Percentiles rank a stretch among this genome's conserved stretches.
phyloP scores from a whole-genome alignment of 345 rosid species.

The Dipteronia dyeriana region DNA sequence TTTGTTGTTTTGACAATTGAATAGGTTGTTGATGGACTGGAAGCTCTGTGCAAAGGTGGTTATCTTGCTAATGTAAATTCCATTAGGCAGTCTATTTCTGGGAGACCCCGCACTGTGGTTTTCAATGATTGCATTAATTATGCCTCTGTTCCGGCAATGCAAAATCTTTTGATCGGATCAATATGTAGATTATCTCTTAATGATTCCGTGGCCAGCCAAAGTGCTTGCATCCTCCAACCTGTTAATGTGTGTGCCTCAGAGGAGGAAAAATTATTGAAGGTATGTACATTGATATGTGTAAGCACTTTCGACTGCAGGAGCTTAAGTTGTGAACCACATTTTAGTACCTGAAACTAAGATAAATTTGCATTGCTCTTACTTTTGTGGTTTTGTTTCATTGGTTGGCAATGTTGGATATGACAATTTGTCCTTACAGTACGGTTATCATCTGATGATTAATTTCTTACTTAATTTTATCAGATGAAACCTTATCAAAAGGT shows the following conservation, averaged over 20 bases:
- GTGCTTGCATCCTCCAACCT: slow-evolving; percentile 52
- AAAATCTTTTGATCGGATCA: slow-evolving; percentile 44
- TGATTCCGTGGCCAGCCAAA: slow-evolving; percentile 50
- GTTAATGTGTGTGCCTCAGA: slow-evolving; percentile 43
- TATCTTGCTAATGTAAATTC: slow-evolving; percentile 48
- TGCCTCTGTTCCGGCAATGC: slow-evolving; percentile 34
- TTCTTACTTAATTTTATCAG: neutral
- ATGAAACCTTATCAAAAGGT: neutral
- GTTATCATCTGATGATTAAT: neutral
- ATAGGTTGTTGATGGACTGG: slow-evolving; percentile 77
- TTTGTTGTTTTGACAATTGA: slow-evolving; percentile 18
- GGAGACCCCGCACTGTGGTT: slow-evolving; percentile 51
- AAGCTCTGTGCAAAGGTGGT: slow-evolving; percentile 38
- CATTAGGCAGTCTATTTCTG: slow-evolving; percentile 58
- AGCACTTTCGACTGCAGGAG: neutral
- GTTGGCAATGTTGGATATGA: neutral
- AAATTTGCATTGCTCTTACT: neutral
- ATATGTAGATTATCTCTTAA: slow-evolving; percentile 44
- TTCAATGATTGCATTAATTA: slow-evolving; percentile 42
- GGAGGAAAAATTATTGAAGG: slow-evolving; percentile 52
- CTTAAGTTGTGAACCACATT: neutral
- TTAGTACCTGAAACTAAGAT: neutral
- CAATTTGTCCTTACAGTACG: neutral
- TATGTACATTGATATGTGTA: slow-evolving; percentile 22
- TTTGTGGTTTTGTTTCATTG: neutral